These are phyloP conservation scores for Areca catechu DNA, from an alignment of 176 grass and related monocot species.

Conservation along the genomic window DNA sequence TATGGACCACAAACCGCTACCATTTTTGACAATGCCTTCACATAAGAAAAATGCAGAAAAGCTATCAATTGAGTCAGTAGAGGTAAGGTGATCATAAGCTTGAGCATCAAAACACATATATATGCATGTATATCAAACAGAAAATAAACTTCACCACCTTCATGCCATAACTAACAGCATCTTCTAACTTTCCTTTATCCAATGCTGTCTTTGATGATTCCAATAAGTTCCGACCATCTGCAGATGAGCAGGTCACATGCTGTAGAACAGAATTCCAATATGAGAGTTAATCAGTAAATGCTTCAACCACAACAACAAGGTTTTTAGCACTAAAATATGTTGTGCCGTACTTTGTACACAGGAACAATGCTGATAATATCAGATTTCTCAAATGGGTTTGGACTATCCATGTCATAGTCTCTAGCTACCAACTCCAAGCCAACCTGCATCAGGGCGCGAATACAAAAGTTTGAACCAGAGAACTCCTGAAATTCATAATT, in stretches of 20 bases:
- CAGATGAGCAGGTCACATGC: conserved; percentile 80
- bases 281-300: neutral
- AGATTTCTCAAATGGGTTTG: conserved; percentile 84
- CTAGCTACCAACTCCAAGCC: conserved; percentile 84
- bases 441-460: conserved; percentile 40
- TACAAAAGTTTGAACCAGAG: neutral
- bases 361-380: conserved; percentile 91
- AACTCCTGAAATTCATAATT: too few relatives aligned
- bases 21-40: conserved; percentile 90
- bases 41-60: conserved; percentile 2
- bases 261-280: conserved; percentile 21
- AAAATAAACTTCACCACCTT: conserved; percentile 38
- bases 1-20: conserved; percentile 89
- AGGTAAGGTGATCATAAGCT: too few relatives aligned
- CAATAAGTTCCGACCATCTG: conserved; percentile 86
- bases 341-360: conserved; percentile 76
- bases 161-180: conserved; percentile 78
- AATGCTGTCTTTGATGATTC: conserved; percentile 94
- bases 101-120: too few relatives aligned
- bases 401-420: conserved; percentile 93
- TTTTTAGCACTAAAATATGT: conserved; percentile 4
- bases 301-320: too few relatives aligned
- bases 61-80: neutral
- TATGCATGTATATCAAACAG: too few relatives aligned
- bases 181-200: conserved; percentile 98